phyloP scores from a whole-genome alignment of 306 rosid species.

The Arachis hypogaea region DNA sequence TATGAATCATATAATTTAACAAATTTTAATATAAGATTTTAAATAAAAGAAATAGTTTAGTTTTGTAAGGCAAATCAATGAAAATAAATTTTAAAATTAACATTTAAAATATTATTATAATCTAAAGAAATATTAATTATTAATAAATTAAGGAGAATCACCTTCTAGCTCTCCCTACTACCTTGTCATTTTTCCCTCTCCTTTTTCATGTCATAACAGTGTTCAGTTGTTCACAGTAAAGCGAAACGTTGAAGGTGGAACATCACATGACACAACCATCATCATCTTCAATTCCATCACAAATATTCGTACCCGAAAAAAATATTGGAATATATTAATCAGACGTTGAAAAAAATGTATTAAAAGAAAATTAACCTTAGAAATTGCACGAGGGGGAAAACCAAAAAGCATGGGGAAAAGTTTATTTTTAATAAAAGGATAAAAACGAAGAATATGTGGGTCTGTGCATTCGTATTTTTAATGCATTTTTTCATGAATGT shows the following conservation, averaged over 20 bases:
- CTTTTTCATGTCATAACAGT: neutral
- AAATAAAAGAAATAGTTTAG: no score
- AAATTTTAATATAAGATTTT: no score
- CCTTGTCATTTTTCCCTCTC: slow-evolving; percentile 51
- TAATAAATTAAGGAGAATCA: slow-evolving; percentile 13
- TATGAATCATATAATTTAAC: no score
- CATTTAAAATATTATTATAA: neutral
- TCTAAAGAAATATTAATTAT: neutral
- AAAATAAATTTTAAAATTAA: no score
- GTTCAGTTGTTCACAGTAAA: neutral
- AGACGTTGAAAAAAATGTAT: no score
- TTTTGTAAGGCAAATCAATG: no score
- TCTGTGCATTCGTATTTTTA: slow-evolving; percentile 13
- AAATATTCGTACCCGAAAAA: neutral
- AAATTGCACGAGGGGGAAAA: slow-evolving; percentile 54
- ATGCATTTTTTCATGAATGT: slow-evolving; percentile 23
- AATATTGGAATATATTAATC: no score
- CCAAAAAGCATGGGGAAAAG: slow-evolving; percentile 14
- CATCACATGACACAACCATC: neutral
- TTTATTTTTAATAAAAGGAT: slow-evolving; percentile 20
- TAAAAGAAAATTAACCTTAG: neutral
- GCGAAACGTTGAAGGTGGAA: neutral
- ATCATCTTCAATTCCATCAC: neutral
- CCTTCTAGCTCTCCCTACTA: slow-evolving; percentile 42
- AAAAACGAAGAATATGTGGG: slow-evolving; percentile 25